Conservation (phyloP, 2,329 filamentous ascomycete genomes). For the Aspergillus fumigatus region DNA sequence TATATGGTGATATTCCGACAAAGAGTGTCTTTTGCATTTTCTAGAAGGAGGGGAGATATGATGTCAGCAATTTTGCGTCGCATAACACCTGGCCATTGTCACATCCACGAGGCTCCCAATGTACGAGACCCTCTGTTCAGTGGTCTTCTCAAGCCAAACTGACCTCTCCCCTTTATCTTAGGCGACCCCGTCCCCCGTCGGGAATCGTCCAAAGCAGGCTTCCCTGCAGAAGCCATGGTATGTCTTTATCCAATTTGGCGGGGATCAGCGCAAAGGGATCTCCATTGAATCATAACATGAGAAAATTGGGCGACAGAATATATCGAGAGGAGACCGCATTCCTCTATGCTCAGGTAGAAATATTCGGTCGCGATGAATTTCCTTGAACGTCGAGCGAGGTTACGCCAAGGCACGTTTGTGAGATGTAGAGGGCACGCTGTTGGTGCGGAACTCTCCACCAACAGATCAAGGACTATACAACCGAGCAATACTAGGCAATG, state of each 20-base stretch:
- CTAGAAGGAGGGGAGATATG: slow-evolving; percentile 35
- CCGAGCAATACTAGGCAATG: slow-evolving; percentile 7
- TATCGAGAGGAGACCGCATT: slow-evolving; percentile 34
- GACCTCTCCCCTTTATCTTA: slow-evolving; percentile 47
- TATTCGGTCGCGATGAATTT: slow-evolving; percentile 7
- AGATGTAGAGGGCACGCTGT: not conserved
- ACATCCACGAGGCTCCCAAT: not conserved
- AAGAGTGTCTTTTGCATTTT: slow-evolving; percentile 78
- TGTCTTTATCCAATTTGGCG: slow-evolving; percentile 26
- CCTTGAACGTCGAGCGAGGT: not conserved
- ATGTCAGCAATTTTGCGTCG: slow-evolving; percentile 9
- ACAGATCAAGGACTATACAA: slow-evolving; percentile 5
- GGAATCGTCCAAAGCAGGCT: slow-evolving; percentile 42
- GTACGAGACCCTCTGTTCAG: not conserved
- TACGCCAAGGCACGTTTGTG: slow-evolving; percentile 2
- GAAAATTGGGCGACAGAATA: slow-evolving; percentile 23
- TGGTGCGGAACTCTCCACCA: slow-evolving; percentile 1
- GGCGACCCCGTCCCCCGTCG: slow-evolving; percentile 44
- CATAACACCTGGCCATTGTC: not conserved
- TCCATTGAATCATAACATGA: slow-evolving; percentile 37
- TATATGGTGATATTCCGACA: slow-evolving; percentile 93
- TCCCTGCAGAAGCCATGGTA: slow-evolving; percentile 42
- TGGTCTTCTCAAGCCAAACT: slow-evolving; percentile 15
- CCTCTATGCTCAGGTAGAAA: slow-evolving; percentile 24
- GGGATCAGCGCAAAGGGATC: slow-evolving; percentile 34